Conservation (phyloP, 2,329 filamentous ascomycete species). For the Blastomyces silverae region DNA sequence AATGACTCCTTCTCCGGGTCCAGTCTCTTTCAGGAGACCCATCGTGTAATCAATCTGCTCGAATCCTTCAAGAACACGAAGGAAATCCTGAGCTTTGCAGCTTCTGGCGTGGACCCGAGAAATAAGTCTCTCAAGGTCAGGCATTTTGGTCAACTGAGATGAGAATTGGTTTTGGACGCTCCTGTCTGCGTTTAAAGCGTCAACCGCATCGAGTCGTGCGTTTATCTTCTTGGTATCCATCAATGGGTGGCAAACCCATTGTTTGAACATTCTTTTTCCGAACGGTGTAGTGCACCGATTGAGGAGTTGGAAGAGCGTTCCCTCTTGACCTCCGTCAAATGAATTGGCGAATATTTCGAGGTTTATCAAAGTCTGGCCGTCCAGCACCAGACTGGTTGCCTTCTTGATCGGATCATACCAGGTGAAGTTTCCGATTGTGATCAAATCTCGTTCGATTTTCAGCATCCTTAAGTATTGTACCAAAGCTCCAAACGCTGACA, state of each 20-base stretch:
- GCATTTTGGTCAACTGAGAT: constrained; percentile 80
- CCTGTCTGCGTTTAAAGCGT: constrained; percentile 78
- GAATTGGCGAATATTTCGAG: constrained; percentile 96
- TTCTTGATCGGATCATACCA: constrained; percentile 93
- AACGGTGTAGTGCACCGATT: constrained; percentile 96
- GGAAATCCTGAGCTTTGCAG: constrained; percentile 88
- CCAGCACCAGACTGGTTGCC: constrained; percentile 77
- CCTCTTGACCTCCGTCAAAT: constrained; percentile 74
- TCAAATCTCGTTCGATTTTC: constrained; percentile 78
- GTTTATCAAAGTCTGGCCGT: constrained; percentile 94
- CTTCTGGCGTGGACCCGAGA: constrained; percentile 87
- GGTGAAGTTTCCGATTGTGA: constrained; percentile 85
- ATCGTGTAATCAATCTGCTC: constrained; percentile 97
- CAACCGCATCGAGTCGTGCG: constrained; percentile 86
- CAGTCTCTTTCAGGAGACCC: constrained; percentile 65
- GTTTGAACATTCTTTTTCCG: constrained; percentile 88
- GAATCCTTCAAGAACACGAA: constrained; percentile 88
- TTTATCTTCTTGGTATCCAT: constrained; percentile 85
- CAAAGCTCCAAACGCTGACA: constrained; percentile 86
- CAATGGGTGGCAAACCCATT: constrained; percentile 95
- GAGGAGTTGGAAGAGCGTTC: constrained; percentile 81
- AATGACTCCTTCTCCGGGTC: constrained; percentile 73
- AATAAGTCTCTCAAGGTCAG: constrained; percentile 87
- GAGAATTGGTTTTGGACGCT: constrained; percentile 80
- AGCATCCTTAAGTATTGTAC: constrained; percentile 78